These are phyloP conservation scores for Fusarium caatingaense DNA, from an alignment of 2,329 filamentous ascomycete species.

Conservation along the genomic window DNA sequence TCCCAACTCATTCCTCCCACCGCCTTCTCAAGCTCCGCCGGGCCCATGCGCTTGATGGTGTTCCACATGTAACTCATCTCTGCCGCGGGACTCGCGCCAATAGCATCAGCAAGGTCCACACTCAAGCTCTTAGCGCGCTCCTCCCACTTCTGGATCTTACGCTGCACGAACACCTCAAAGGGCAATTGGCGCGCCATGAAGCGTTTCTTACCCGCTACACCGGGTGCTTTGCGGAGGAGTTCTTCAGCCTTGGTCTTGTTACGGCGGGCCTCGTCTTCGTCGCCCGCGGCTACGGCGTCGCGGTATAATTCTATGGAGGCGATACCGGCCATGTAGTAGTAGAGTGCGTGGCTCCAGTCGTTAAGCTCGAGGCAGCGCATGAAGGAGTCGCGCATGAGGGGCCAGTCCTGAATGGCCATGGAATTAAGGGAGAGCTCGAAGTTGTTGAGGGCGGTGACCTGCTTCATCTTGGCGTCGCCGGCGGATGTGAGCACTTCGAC, in stretches of 20 bases:
- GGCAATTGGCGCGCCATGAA: constrained; percentile 92
- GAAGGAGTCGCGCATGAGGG: constrained; percentile 79
- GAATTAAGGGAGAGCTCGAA: constrained; percentile 85
- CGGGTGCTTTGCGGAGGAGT: constrained; percentile 76
- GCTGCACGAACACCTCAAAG: constrained; percentile 85
- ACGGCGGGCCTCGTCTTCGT: constrained; percentile 60
- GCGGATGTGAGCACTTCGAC: constrained; percentile 72
- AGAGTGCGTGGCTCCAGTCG: constrained; percentile 89
- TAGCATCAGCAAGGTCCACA: constrained; percentile 79
- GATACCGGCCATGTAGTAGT: constrained; percentile 87
- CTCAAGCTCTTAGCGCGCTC: constrained; percentile 74
- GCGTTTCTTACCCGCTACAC: constrained; percentile 83
- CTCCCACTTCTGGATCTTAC: constrained; percentile 92
- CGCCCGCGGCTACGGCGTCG: constrained; percentile 56
- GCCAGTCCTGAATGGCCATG: constrained; percentile 84
- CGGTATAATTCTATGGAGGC: constrained; percentile 87
- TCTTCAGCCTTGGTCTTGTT: constrained; percentile 75
- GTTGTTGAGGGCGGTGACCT: constrained; percentile 84
- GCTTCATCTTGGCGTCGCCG: constrained; percentile 79
- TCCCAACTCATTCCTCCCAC: constrained; percentile 72
- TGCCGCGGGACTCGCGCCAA: constrained; percentile 82
- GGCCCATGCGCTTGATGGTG: constrained; percentile 83
- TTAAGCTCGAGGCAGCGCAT: constrained; percentile 81
- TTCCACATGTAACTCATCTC: constrained; percentile 98
- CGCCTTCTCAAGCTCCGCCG: constrained; percentile 71